Evolutionary conservation across 257 asterid species (phyloP).

Genomic region (Petrea volubilis): DNA sequence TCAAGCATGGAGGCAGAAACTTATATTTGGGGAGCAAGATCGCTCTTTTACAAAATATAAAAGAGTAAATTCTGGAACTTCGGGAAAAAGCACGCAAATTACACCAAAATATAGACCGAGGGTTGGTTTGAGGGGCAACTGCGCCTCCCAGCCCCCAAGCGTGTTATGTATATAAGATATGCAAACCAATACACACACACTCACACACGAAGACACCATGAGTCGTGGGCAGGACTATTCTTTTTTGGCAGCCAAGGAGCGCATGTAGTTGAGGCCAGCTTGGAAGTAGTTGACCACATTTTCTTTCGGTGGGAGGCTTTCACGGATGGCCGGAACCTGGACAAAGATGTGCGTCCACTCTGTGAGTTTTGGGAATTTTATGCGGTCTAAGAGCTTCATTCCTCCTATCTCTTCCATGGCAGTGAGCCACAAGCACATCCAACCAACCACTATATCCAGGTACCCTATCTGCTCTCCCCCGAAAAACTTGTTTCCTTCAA

Average conservation of each 20-base stretch:
- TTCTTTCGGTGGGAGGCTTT: slow-evolving; percentile 37
- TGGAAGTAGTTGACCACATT: slow-evolving; percentile 35
- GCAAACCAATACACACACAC: background rate
- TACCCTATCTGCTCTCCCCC: slow-evolving; percentile 44
- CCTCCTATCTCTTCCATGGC: slow-evolving; percentile 50
- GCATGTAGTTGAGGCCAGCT: slow-evolving; percentile 38
- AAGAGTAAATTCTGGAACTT: too few relatives aligned
- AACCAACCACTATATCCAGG: slow-evolving; percentile 49
- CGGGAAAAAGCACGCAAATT: too few relatives aligned
- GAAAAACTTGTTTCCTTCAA: slow-evolving; percentile 42
- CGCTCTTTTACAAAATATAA: too few relatives aligned
- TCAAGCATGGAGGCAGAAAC: too few relatives aligned
- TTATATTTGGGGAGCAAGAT: too few relatives aligned
- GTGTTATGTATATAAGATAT: background rate
- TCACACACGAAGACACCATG: too few relatives aligned
- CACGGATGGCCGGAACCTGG: slow-evolving; percentile 32
- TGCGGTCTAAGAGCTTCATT: slow-evolving; percentile 36
- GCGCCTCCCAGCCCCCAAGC: too few relatives aligned
- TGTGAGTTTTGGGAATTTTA: slow-evolving; percentile 32
- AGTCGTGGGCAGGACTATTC: background rate
- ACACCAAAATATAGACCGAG: too few relatives aligned
- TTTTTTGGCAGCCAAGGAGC: slow-evolving; percentile 30
- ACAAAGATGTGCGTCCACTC: slow-evolving; percentile 42
- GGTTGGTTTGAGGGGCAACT: too few relatives aligned
- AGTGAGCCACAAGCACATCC: slow-evolving; percentile 42